These are phyloP conservation scores for Colletotrichum tanaceti DNA, from an alignment of 2,329 filamentous ascomycete genomes.

Conservation along the genomic window DNA sequence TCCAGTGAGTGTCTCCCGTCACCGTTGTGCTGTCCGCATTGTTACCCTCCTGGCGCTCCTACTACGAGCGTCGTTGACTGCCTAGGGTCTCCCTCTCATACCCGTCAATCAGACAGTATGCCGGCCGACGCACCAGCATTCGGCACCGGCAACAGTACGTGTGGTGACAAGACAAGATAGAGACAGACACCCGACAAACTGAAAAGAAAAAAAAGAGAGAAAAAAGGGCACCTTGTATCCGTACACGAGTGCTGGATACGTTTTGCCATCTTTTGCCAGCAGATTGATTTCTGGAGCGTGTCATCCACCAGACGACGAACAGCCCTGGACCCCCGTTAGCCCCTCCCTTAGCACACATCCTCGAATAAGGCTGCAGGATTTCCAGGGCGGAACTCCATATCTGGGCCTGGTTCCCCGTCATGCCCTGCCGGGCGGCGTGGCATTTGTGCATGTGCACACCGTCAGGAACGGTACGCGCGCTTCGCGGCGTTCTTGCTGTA, in stretches of 20 bases:
- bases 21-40: conserved; percentile 26
- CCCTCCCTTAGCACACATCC: conserved; percentile 10
- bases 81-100: conserved; percentile 29
- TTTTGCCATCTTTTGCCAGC: not conserved
- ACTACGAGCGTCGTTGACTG: conserved; percentile 13
- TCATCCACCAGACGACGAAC: conserved; percentile 36
- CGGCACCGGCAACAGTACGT: conserved; percentile 8
- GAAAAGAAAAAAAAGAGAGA: too few relatives aligned
- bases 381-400: conserved; percentile 20
- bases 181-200: not conserved
- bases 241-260: not conserved
- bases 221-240: not conserved
- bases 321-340: conserved; percentile 12
- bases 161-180: conserved; percentile 15
- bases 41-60: conserved; percentile 21
- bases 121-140: not conserved
- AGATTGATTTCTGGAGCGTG: conserved; percentile 31
- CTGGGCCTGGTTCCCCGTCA: conserved; percentile 23
- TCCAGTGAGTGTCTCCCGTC: not conserved
- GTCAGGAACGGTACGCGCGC: conserved; percentile 31
- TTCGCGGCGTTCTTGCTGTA: not conserved
- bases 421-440: conserved; percentile 30
- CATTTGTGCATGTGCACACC: conserved; percentile 21
- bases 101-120: conserved; percentile 23
- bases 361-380: conserved; percentile 41